These are phyloP conservation scores for Coemansia reversa DNA, from an alignment of 192 early-diverging fungal species.

Conservation along the genomic window DNA sequence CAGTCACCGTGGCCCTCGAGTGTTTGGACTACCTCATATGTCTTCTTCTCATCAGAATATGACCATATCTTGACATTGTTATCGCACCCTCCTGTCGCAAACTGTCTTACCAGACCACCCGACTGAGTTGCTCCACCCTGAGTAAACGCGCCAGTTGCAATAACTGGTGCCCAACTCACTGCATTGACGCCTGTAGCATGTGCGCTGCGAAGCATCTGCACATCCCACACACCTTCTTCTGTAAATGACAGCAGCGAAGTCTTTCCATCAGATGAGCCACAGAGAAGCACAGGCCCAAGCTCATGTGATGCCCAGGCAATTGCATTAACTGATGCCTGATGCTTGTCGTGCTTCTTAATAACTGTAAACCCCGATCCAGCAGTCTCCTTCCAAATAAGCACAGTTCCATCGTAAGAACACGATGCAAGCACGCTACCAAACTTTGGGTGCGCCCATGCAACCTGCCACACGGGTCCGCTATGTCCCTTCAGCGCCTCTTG, in stretches of 20 bases:
- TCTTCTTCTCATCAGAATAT: constrained; percentile 66
- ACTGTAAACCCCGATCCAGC: constrained; percentile 56
- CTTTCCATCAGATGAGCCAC: constrained; percentile 94
- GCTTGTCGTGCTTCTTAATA: constrained; percentile 78
- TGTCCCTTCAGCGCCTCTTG: constrained; percentile 64
- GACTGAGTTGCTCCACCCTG: constrained; percentile 33
- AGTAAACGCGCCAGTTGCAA: constrained; percentile 60
- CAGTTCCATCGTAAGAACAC: constrained; percentile 94
- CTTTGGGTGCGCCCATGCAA: constrained; percentile 98
- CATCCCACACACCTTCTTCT: constrained; percentile 88
- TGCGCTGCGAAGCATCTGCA: constrained; percentile 68
- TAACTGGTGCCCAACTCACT: constrained; percentile 92
- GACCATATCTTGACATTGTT: constrained; percentile 95
- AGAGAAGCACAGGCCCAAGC: constrained; percentile 85
- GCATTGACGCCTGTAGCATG: constrained; percentile 92
- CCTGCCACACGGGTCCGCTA: constrained; percentile 98
- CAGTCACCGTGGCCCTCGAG: constrained; percentile 95
- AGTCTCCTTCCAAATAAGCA: constrained; percentile 94
- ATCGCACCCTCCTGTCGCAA: constrained; percentile 94
- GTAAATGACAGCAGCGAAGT: constrained; percentile 91
- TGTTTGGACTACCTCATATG: constrained; percentile 75
- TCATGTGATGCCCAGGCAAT: constrained; percentile 98
- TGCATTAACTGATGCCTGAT: constrained; percentile 95
- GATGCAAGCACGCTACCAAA: constrained; percentile 95
- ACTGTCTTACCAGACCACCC: constrained; percentile 65